Conservation (phyloP, 305 asterid genomes). For the Petunia hybrid region DNA sequence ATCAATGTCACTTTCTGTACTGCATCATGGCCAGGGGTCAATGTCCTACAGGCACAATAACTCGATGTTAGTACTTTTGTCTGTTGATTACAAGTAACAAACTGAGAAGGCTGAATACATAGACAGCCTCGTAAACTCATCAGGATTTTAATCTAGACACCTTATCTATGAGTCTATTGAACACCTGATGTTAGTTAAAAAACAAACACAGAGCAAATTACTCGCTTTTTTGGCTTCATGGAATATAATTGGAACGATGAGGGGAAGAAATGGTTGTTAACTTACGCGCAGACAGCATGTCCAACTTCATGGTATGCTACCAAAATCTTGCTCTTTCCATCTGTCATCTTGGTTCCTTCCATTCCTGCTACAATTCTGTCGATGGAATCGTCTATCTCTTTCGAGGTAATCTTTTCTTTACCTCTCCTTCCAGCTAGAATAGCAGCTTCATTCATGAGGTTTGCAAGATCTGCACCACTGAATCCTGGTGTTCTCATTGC, state of each 20-base stretch:
- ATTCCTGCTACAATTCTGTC: constrained; percentile 81
- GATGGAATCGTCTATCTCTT: constrained; percentile 68
- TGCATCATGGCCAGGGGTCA: constrained; percentile 68
- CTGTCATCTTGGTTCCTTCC: constrained; percentile 78
- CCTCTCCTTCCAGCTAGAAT: constrained; percentile 80
- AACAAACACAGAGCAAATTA: neutral
- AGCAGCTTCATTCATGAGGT: constrained; percentile 82
- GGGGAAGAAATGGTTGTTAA: constrained; percentile 8
- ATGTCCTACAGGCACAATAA: constrained; percentile 47
- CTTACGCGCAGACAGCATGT: constrained; percentile 75
- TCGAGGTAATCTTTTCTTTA: constrained; percentile 44
- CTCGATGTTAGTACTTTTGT: constrained; percentile 3
- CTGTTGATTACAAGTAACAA: neutral
- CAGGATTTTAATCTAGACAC: neutral
- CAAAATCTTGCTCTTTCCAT: constrained; percentile 70
- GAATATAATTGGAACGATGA: neutral
- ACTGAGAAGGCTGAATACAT: neutral
- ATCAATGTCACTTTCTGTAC: constrained; percentile 79
- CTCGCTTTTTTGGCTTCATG: neutral
- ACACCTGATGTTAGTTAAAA: constrained; percentile 17
- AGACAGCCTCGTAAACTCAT: neutral
- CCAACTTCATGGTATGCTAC: constrained; percentile 77
- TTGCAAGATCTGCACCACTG: constrained; percentile 79
- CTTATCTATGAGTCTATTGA: neutral
- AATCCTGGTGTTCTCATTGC: constrained; percentile 86